Evolutionary conservation across 345 rosid species (phyloP).

Genomic region (Arabidopsis thaliana): TAIR10.1 NC_003076.8:26129501-26130000

Average conservation of each 20-base stretch:
- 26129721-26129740: too few species aligned
- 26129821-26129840: background rate
- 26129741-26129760: too few species aligned
- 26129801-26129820: background rate
- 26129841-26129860: background rate
- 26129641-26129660: background rate
- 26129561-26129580: background rate
- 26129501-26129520: too few species aligned
- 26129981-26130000: background rate
- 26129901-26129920: background rate
- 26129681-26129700: too few species aligned
- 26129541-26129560: too few species aligned
- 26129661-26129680: background rate
- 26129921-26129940: conserved; percentile 7
- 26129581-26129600: too few species aligned
- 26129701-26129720: background rate
- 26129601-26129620: background rate
- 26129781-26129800: background rate
- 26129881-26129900: conserved; percentile 16
- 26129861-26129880: background rate
- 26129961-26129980: conserved; percentile 18
- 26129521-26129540: background rate
- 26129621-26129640: too few species aligned
- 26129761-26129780: background rate
- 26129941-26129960: conserved; percentile 32